Conservation (phyloP, 1,139 yeast species). For the Taphrina sp. region DNA sequence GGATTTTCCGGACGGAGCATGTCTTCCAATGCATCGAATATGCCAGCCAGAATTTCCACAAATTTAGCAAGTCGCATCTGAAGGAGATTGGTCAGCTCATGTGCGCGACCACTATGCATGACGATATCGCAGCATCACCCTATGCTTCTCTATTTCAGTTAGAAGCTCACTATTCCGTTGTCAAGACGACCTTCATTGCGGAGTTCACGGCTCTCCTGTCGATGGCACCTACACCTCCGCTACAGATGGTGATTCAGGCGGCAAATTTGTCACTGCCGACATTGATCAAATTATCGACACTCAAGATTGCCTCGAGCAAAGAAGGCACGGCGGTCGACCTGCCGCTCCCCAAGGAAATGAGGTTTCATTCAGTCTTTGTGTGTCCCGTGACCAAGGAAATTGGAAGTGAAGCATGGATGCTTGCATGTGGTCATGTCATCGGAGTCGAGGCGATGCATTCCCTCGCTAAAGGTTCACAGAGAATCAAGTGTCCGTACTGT, state of each 20-base stretch:
- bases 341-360: slow-evolving; percentile 52
- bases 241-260: slow-evolving; percentile 64
- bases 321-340: slow-evolving; percentile 49
- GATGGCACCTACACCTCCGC: slow-evolving; percentile 67
- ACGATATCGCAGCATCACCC: slow-evolving; percentile 48
- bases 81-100: slow-evolving; percentile 57
- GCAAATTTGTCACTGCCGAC: slow-evolving; percentile 72
- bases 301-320: slow-evolving; percentile 4
- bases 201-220: slow-evolving; percentile 66
- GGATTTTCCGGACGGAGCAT: slow-evolving; percentile 42
- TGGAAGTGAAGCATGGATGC: slow-evolving; percentile 54
- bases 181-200: slow-evolving; percentile 58
- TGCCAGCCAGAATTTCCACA: slow-evolving; percentile 55
- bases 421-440: slow-evolving; percentile 54
- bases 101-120: slow-evolving; percentile 50
- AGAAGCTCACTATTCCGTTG: slow-evolving; percentile 46
- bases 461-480: slow-evolving; percentile 22
- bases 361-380: slow-evolving; percentile 80
- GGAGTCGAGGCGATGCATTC: slow-evolving; percentile 29
- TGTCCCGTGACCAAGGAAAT: slow-evolving; percentile 92
- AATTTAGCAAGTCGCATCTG: slow-evolving; percentile 47
- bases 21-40: slow-evolving; percentile 52
- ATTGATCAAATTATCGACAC: slow-evolving; percentile 63
- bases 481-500: slow-evolving; percentile 66
- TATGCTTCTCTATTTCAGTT: slow-evolving; percentile 43